Evolutionary conservation across 495 filamentous ascomycete genomes (phyloP), one percentile per base, ranked within the genome.

Genomic region (Cudoniella acicularis): DNA sequence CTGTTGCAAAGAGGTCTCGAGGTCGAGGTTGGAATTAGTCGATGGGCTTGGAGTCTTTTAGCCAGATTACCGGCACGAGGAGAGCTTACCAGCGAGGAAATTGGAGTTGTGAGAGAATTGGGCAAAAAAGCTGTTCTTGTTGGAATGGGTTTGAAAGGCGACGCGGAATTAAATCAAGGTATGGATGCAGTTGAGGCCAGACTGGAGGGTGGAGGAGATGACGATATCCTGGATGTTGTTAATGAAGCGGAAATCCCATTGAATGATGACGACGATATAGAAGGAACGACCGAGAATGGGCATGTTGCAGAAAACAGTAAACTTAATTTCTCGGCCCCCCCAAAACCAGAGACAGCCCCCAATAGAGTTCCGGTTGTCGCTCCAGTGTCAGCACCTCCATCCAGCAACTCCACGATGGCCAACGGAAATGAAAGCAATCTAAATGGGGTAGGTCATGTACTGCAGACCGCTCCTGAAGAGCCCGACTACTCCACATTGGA

Each of bases 11-110:
- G 66, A 17, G 62, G 60, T 0, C 21, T 26, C 3, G 71, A 76
- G 10, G 75, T 77, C 13, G 72, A 71, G 4, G 59, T 73, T 30
- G 65, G 76, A 43, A 67, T 87, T 25, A 69, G 69, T 43, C 71
- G 73, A 59, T 89, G 85, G 85, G 69, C 82, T 10, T 89, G 85
- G 85, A 74, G 78, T 1, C 63, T 89, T 45, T 72, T 89, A 8
- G 84, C 80, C 1, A 73, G 78, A 42, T 62, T 86, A 13, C 78
- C 78, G 1, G 83, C 84, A 22, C 56, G 74, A 3, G 84, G 84
- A 0, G 78, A 81, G 59, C 71, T 89, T 65, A 73, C 72, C 40
- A 81, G 79, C 61, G 72, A 79, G 23, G 77, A 87, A 61, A 76
- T 88, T 13, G 78, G 79, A 6, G 73, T 72, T 56, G 69, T 88